Conservation (phyloP, 2,329 filamentous ascomycete species). For the Epichloe typhina region DNA sequence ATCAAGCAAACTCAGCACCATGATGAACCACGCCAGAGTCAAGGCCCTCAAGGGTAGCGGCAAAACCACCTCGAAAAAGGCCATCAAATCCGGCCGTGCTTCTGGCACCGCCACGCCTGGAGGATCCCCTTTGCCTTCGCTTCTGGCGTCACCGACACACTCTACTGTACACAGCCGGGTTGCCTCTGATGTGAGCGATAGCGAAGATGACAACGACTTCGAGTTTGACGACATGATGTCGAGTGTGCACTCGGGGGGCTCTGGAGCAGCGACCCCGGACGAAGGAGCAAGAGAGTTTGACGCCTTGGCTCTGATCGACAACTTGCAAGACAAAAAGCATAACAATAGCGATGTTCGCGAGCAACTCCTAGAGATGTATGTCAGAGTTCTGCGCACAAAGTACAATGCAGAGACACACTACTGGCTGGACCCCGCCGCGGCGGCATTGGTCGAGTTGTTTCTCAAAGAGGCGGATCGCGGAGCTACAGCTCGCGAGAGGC, state of each 20-base stretch:
- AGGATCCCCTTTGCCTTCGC: slow-evolving; percentile 44
- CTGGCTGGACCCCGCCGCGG: slow-evolving; percentile 42
- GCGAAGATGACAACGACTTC: slow-evolving; percentile 30
- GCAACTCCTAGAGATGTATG: slow-evolving; percentile 20
- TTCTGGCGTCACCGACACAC: slow-evolving; percentile 40
- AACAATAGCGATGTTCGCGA: slow-evolving; percentile 62
- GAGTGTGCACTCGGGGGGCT: slow-evolving; percentile 28
- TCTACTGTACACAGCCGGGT: slow-evolving; percentile 50
- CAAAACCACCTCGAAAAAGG: slow-evolving; percentile 61
- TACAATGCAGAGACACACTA: slow-evolving; percentile 21
- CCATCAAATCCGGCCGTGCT: slow-evolving; percentile 42
- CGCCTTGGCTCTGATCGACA: slow-evolving; percentile 48
- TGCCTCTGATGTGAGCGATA: slow-evolving; percentile 46
- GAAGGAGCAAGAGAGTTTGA: slow-evolving; percentile 55
- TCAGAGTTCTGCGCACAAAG: slow-evolving; percentile 39
- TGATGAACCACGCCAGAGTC: slow-evolving; percentile 52
- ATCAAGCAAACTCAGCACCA: not conserved
- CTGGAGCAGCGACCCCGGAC: slow-evolving; percentile 41
- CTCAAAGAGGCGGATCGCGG: slow-evolving; percentile 58
- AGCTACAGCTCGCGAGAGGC: slow-evolving; percentile 53
- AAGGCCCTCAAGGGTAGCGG: slow-evolving; percentile 56
- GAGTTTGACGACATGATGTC: slow-evolving; percentile 31
- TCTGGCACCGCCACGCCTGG: slow-evolving; percentile 44
- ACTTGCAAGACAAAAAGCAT: slow-evolving; percentile 62
- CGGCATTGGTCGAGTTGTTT: slow-evolving; percentile 49